Base-by-base conservation (phyloP, 2,329 filamentous ascomycete genomes). In the Xylaria hypoxylon region DNA sequence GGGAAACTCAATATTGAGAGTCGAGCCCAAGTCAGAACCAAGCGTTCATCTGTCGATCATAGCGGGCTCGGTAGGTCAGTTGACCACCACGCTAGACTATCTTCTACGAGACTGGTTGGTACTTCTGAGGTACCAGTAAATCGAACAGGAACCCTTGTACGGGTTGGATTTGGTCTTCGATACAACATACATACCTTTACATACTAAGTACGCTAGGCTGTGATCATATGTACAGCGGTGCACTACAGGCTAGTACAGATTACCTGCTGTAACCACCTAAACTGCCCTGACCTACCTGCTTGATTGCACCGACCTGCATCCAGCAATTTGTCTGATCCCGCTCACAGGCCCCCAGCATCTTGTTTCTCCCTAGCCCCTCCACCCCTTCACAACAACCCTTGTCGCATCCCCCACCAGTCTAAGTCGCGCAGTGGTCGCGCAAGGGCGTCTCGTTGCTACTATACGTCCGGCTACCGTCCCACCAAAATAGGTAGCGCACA, bases 401-500 rank as follows among this genome's bases (percentile, higher is more conserved):
- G 56, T 58, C 65, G 26, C 22, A 38, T 38, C 40, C 17, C 50
- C 64, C 64, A 64, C 64, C 60, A 63, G 58, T 64, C 64, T 47
- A 59, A 50, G 56, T 55, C 42, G 15, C 58, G 35, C 52, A 38
- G 50, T 45, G 58, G 56, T 55, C 42, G 15, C 58, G 35, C 52
- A 38, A 55, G 52, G 58, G 35, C 45, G 51, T 57, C 60, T 48
- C 31, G 19, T 51, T 51, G 52, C 60, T 40, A 48, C n/a, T n/a
- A n/a, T n/a, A n/a, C 55, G 47, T 42, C 42, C n/a, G 53, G 53
- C 24, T 24, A 13, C 64, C 56, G 68, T 62, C 65, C 68, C 68
- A 69, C 62, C 52, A 59, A 52, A 65, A 64, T 62, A 67, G 57
- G 62, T 62, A 67, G 57, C 59, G 63, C 59, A 65, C 53, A 65